Evolutionary conservation across 768 basidiomycete species (phyloP).

Genomic region (Auricularia cornea): DNA sequence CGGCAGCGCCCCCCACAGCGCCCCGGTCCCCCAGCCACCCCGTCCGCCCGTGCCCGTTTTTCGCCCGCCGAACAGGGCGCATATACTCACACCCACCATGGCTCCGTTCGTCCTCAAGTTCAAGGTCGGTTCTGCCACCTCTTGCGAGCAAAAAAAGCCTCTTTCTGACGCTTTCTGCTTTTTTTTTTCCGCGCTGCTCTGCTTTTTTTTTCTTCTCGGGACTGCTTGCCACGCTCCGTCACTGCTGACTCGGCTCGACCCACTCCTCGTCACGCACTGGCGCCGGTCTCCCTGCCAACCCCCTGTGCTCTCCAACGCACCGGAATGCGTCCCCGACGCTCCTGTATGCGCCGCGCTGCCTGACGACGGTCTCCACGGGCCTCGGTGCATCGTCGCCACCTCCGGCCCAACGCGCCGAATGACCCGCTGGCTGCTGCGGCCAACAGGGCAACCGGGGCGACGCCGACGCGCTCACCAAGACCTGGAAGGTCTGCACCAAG

Average conservation of each 20-base stretch:
- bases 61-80: background rate
- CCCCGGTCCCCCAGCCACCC: background rate
- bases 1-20: background rate
- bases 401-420: too few relatives aligned
- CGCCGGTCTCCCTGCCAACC: too few relatives aligned
- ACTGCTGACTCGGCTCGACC: too few relatives aligned
- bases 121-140: slow-evolving; percentile 13
- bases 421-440: background rate
- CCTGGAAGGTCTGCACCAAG: slow-evolving; percentile 92
- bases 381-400: too few relatives aligned
- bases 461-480: slow-evolving; percentile 76
- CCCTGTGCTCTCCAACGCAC: too few relatives aligned
- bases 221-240: background rate
- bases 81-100: background rate
- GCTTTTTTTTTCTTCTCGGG: background rate
- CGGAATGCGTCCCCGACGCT: too few relatives aligned
- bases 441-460: slow-evolving; percentile 80
- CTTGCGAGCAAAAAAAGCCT: background rate
- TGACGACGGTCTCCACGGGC: too few relatives aligned
- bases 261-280: too few relatives aligned
- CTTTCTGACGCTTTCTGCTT: too few relatives aligned
- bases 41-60: background rate
- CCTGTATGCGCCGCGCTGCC: too few relatives aligned
- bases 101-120: slow-evolving; percentile 21
- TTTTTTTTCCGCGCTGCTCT: slow-evolving; percentile 3